phyloP scores from a whole-genome alignment of 2,329 filamentous ascomycete genomes.

The Pseudogymnoascus sp. region DNA sequence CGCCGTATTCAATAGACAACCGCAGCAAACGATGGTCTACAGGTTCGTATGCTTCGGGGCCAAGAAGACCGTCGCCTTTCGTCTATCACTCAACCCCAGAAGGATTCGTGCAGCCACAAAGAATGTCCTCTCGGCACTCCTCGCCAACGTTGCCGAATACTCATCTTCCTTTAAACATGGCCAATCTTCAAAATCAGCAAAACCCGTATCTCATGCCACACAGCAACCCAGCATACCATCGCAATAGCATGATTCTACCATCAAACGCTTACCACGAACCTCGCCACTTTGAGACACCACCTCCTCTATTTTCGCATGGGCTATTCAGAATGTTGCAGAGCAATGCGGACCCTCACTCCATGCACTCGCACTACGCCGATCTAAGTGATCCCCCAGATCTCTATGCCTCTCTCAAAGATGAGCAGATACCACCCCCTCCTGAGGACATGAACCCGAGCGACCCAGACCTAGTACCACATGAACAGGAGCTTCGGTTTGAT shows the following conservation, averaged over 20 bases:
- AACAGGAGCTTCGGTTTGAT: slow-evolving; percentile 71
- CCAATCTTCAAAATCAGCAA: slow-evolving; percentile 50
- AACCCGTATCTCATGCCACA: slow-evolving; percentile 46
- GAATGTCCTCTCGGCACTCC: slow-evolving; percentile 47
- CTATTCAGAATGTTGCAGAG: slow-evolving; percentile 68
- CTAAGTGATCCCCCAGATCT: slow-evolving; percentile 71
- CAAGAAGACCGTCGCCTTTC: slow-evolving; percentile 52
- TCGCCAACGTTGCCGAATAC: slow-evolving; percentile 38
- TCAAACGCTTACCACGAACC: slow-evolving; percentile 42
- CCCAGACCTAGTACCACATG: slow-evolving; percentile 67
- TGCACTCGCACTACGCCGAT: slow-evolving; percentile 65
- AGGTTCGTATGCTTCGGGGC: slow-evolving; percentile 57
- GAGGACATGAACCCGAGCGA: slow-evolving; percentile 77
- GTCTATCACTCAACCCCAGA: slow-evolving; percentile 57
- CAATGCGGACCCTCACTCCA: slow-evolving; percentile 61
- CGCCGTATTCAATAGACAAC: slow-evolving; percentile 63
- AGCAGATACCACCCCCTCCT: slow-evolving; percentile 65
- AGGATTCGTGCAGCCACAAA: slow-evolving; percentile 46
- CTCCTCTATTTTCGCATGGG: slow-evolving; percentile 60
- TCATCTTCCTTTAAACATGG: slow-evolving; percentile 40
- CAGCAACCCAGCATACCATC: slow-evolving; percentile 43
- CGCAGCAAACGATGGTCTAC: slow-evolving; percentile 73
- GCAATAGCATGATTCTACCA: slow-evolving; percentile 54
- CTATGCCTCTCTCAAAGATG: slow-evolving; percentile 66
- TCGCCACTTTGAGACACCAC: slow-evolving; percentile 50